Base-by-base conservation (phyloP, 164 flowering plant genomes). In the Warburgia ugandensis region DNA sequence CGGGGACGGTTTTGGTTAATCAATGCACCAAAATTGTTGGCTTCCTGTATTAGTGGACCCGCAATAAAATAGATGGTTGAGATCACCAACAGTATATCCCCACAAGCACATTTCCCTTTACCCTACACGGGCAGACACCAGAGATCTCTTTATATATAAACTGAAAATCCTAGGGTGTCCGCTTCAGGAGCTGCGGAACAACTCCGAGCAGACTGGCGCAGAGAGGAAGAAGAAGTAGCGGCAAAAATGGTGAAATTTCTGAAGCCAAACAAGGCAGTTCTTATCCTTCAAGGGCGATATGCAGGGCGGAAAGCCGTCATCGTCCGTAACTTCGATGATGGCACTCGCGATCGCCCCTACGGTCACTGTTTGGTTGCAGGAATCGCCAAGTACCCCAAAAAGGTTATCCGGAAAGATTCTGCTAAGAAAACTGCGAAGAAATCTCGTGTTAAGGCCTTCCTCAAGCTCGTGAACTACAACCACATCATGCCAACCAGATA, bases 401-500 rank as follows among this genome's bases (percentile, higher is more conserved):
- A 71, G 69, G 72, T 71, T 11, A 61, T 68, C 27, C 54, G 67
- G 33, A 71, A 72, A 57, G 75, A 71, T 20, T 67, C 71, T 0
- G 68, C 71, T 0, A 71, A 71, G 68, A 71, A 71, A 50, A 59
- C 71, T 1, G 71, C 68, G 6, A 55, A 64, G 68, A 68, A 68
- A 22, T 63, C 68, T 8, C 21, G 72, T 29, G 68, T 59, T 16
- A 68, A 68, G 48, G 65, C 58, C 3, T 64, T 68, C 56, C 31
- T 68, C 31, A 60, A 64, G 52, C 40, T 64, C 6, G 72, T 68
- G 2, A 68, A 68, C 59, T 64, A 64, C 48, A 60, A 64, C 29
- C 80, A 78, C 59, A 53, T 70, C 38, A 75, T 73, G 79, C 79
- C 82, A 19, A 74, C 78, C 14, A 62, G 77, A 8, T 77, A 71